Conservation (phyloP, 2,329 filamentous ascomycete species). For the Cadophora sp. region DNA sequence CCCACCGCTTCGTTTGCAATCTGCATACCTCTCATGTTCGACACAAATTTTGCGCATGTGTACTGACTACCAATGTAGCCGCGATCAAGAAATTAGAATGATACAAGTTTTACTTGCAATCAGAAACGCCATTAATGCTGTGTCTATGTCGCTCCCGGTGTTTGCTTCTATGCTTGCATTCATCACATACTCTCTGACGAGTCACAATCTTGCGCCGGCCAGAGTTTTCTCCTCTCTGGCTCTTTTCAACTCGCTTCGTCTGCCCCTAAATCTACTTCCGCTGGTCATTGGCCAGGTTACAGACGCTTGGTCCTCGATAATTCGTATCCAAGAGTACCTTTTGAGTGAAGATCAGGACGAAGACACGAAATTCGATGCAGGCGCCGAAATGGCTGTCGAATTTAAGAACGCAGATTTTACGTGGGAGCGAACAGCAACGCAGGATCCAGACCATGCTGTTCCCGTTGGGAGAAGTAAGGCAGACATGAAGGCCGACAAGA, state of each 20-base stretch:
- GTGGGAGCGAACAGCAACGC: slow-evolving; percentile 76
- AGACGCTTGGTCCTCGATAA: slow-evolving; percentile 85
- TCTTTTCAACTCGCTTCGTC: slow-evolving; percentile 87
- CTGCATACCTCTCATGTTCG: background rate
- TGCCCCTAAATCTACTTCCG: slow-evolving; percentile 89
- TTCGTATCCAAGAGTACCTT: slow-evolving; percentile 87
- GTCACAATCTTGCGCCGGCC: slow-evolving; percentile 74
- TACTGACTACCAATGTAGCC: slow-evolving; percentile 37
- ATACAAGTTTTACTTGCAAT: slow-evolving; percentile 82
- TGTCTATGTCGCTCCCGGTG: slow-evolving; percentile 72
- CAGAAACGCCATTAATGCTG: slow-evolving; percentile 69
- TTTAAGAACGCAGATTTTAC: slow-evolving; percentile 80
- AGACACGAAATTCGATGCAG: slow-evolving; percentile 61
- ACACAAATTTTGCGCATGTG: background rate
- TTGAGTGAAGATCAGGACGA: slow-evolving; percentile 85
- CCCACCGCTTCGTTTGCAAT: background rate
- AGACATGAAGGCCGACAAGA: slow-evolving; percentile 44
- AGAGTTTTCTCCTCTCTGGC: slow-evolving; percentile 91
- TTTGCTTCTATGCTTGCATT: slow-evolving; percentile 97
- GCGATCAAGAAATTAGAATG: slow-evolving; percentile 78
- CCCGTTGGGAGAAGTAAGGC: slow-evolving; percentile 51
- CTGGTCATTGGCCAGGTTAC: slow-evolving; percentile 88
- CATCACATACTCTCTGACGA: slow-evolving; percentile 76
- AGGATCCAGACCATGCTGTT: slow-evolving; percentile 53
- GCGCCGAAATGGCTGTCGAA: slow-evolving; percentile 73